These are phyloP conservation scores for Harrya chromipes DNA, from an alignment of 768 basidiomycete species.

Conservation along the genomic window DNA sequence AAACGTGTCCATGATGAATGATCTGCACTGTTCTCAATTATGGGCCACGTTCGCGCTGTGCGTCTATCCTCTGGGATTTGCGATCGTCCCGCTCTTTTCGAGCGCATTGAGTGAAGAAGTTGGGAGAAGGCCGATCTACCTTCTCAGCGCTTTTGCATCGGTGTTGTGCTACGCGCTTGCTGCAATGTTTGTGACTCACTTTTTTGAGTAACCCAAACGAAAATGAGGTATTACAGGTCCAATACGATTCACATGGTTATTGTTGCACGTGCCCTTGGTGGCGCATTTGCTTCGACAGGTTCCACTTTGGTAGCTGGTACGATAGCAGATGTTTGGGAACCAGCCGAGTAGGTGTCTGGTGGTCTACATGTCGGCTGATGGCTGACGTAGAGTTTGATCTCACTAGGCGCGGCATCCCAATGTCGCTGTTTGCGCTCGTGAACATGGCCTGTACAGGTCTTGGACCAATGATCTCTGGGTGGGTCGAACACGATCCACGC, in stretches of 20 bases:
- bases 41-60: conserved; percentile 47
- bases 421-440: conserved; percentile 64
- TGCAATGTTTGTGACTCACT: conserved; percentile 18
- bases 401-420: conserved; percentile 64
- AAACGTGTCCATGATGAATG: conserved; percentile 45
- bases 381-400: neutral
- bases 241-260: conserved; percentile 55
- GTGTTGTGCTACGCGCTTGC: conserved; percentile 39
- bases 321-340: conserved; percentile 63
- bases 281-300: conserved; percentile 62
- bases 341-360: conserved; percentile 47
- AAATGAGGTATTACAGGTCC: conserved; percentile 24
- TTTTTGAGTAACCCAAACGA: neutral
- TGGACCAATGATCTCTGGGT: conserved; percentile 62
- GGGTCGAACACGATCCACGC: conserved; percentile 56
- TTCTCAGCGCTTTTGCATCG: conserved; percentile 45
- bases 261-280: conserved; percentile 57
- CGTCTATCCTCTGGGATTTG: conserved; percentile 60
- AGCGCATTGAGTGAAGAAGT: conserved; percentile 71
- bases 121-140: conserved; percentile 58
- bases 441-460: conserved; percentile 63
- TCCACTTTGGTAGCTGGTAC: conserved; percentile 71
- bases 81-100: conserved; percentile 57
- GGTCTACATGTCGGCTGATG: neutral
- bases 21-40: conserved; percentile 41